Conservation (phyloP, 176 grass and related monocot species). For the Sorghum bicolor region DNA sequence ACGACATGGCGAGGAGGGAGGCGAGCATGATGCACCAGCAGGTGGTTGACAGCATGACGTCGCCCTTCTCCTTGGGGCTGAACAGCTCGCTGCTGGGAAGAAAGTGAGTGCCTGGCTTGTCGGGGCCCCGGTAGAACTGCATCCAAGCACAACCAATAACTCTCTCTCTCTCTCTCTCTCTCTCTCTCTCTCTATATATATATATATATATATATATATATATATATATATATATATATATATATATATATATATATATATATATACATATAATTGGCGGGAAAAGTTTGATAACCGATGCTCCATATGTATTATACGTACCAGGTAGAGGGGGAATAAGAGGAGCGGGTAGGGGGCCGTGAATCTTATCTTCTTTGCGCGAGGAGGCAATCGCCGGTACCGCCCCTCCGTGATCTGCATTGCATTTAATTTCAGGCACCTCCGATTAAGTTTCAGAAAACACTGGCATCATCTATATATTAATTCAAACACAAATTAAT, state of each 20-base stretch:
- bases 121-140: slow-evolving; percentile 65
- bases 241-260: too few species aligned
- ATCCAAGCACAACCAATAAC: too few species aligned
- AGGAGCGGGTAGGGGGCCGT: slow-evolving; percentile 59
- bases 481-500: too few species aligned
- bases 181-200: too few species aligned
- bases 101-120: slow-evolving; percentile 75
- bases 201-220: too few species aligned
- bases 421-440: not conserved
- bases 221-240: too few species aligned
- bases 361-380: slow-evolving; percentile 57
- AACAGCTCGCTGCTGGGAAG: slow-evolving; percentile 74
- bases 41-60: slow-evolving; percentile 57
- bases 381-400: slow-evolving; percentile 53
- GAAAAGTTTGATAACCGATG: too few species aligned
- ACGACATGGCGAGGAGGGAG: slow-evolving; percentile 50
- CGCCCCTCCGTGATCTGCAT: slow-evolving; percentile 62
- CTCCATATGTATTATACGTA: too few species aligned
- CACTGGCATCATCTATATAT: too few species aligned
- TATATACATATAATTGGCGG: too few species aligned
- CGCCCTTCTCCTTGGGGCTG: slow-evolving; percentile 44
- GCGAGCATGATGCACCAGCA: slow-evolving; percentile 66
- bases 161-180: too few species aligned
- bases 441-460: not conserved
- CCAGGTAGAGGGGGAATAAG: slow-evolving; percentile 77